Base-by-base conservation (phyloP, 2,329 filamentous ascomycete species). In the Aspergillus luchuensis region DNA sequence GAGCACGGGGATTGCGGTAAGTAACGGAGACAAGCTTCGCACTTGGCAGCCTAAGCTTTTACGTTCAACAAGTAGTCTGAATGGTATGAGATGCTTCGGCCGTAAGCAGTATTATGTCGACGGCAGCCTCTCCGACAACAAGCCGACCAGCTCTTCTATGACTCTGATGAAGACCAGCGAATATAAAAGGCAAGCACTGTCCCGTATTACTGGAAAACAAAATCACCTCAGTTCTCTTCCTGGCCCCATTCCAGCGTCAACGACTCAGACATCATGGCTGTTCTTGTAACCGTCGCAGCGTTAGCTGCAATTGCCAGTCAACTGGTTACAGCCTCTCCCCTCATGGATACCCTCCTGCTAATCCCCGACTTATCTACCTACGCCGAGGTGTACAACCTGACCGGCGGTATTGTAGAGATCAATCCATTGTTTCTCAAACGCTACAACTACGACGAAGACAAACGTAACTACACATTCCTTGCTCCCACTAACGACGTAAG, bases 401-500 rank as follows among this genome's bases (percentile, higher is more conserved):
- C 50, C 33, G 50, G 50, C 8, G 50, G 50, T 7, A 53, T 53
- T 8, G 50, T 41, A 10, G 33, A 53, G 33, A 53, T 53, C 19
- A 53, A 53, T 8, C 50, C 33, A 8, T 10, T 53, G 10, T 41
- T 53, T 6, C 21, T 30, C 33, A 39, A 53, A 10, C 50, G 50
- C 3, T 53, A 39, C 8, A 53, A 39, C 50, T 53, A 53, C 36
- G 50, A 53, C 33, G 17, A 39, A 15, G 50, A 53, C 49, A 52
- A 10, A 39, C 50, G 50, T 21, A 53, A 53, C 19, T 53, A 53
- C 23, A 53, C 50, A 7, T 53, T 53, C 13, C 50, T 53, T 13
- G 50, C 50, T 6, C 50, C 50, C 10, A 53, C 50, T 8, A 41
- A 53, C 8, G 13, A 17, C 11, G 50, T 53, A 53, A 21, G 33